Conservation (phyloP, 179 eudicot species). For the Gypsophila paniculata region DNA sequence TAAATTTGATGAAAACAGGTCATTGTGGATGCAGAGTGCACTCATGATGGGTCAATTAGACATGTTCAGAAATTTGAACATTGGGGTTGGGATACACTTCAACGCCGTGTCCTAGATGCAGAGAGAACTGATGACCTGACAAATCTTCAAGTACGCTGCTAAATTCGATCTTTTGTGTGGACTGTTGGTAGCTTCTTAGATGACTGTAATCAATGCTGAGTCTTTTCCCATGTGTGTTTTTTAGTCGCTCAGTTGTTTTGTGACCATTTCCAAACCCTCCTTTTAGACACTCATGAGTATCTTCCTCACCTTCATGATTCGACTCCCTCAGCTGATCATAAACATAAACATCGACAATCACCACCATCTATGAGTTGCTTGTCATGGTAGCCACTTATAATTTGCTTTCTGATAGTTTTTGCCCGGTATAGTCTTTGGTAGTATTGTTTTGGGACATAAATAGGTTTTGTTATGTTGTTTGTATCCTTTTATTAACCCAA, state of each 20-base stretch:
- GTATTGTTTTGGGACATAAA: not conserved
- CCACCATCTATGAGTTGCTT: not conserved
- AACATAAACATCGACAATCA: not conserved
- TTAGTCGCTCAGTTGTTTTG: too few relatives aligned
- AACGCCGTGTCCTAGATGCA: constrained; percentile 82
- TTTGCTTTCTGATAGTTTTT: not conserved
- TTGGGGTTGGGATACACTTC: constrained; percentile 95
- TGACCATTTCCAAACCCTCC: too few relatives aligned
- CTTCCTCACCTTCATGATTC: not conserved
- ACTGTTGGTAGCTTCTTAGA: not conserved
- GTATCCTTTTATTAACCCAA: not conserved
- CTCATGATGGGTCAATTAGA: constrained; percentile 91
- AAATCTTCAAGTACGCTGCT: constrained; percentile 57
- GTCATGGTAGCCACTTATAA: not conserved
- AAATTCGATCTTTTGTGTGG: not conserved
- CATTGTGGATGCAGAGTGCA: constrained; percentile 98
- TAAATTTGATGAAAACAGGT: constrained; percentile 47
- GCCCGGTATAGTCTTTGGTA: not conserved
- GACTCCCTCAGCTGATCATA: not conserved
- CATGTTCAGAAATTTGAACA: constrained; percentile 91
- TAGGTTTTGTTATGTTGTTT: not conserved
- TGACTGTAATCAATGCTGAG: not conserved
- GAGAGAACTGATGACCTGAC: constrained; percentile 75
- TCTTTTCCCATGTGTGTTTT: too few relatives aligned
- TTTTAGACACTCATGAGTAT: too few relatives aligned